phyloP scores from a whole-genome alignment of 345 rosid species.

The Populus pruinosa region DNA sequence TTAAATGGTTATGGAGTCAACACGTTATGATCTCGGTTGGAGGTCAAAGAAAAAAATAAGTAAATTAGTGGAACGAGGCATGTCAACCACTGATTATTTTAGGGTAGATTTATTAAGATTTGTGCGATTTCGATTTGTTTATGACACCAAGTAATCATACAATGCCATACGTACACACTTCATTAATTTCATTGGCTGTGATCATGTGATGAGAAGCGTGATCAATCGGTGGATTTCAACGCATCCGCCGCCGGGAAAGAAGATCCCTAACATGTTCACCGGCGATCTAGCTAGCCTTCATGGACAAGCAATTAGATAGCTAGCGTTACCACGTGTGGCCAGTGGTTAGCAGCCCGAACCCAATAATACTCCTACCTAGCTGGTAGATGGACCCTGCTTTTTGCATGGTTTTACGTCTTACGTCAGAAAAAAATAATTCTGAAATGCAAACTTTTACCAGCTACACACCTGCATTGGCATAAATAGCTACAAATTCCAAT shows the following conservation, averaged over 20 bases:
- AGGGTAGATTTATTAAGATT: neutral
- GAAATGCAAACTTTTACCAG: too few relatives aligned
- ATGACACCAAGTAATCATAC: neutral
- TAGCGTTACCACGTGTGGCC: neutral
- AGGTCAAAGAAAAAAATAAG: neutral
- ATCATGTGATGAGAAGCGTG: neutral
- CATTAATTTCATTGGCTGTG: neutral
- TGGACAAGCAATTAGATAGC: conserved; percentile 22
- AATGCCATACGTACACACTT: neutral
- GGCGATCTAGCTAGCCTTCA: conserved; percentile 22
- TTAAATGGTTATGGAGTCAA: neutral
- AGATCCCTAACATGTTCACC: conserved; percentile 38
- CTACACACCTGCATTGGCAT: neutral
- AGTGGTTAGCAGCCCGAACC: too few relatives aligned
- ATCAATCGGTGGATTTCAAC: neutral
- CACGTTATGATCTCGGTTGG: neutral
- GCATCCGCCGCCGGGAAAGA: conserved; percentile 39
- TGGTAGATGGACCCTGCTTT: too few relatives aligned
- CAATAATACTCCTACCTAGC: neutral
- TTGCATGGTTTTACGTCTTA: too few relatives aligned
- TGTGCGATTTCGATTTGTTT: neutral
- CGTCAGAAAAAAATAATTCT: too few relatives aligned
- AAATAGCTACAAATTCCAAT: neutral
- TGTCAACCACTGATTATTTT: neutral
- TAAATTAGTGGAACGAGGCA: neutral